Evolutionary conservation across 192 early-diverging fungal genomes (phyloP), one percentile per base, ranked within the genome.

Genomic region (Coemansia sp.): DNA sequence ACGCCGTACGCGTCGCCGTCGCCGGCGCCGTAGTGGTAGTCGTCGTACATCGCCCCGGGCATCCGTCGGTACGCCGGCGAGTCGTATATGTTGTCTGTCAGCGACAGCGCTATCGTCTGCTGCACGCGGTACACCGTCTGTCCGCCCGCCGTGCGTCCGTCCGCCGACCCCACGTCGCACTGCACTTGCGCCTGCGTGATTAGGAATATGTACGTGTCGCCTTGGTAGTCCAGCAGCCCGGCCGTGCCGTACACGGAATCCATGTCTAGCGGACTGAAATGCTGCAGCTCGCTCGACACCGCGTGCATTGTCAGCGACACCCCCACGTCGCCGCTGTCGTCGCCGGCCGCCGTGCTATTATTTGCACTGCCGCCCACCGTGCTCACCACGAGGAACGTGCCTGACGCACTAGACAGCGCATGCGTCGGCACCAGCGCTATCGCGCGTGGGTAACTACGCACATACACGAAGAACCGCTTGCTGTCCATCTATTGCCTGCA

Each of bases 81-180:
- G 65, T 98, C 93, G 57, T 90, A 92, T 19, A 83, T 79, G 46
- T 80, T 77, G 49, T 83, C 84, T 1, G 83, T 77, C 50, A 98
- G 82, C 7, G 91, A 95, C 60, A 91, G 84, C 67, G 93, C 91
- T 50, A 72, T 79, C 9, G 91, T 90, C 34, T 83, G 80, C 11
- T 77, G 63, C 25, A 98, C 85, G 17, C 86, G 84, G 64, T 87
- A 91, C 14, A 78, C 50, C 0, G 61, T 53, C 27, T 30, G 27
- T 18, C 45, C 54, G 33, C 47, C 24, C 1, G 24, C 57, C 23
- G 49, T 44, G 4, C 89, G 81, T 2, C 84, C 73, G 49, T 86
- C 80, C 8, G 84, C 82, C 14, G 76, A 73, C 4, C 81, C 70
- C 57, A 89, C 60, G 42, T 84, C 68, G 30, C 88, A 87, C 34